Evolutionary conservation across 139 green algal species (phyloP).

Genomic region (Marvania coccoides): DNA sequence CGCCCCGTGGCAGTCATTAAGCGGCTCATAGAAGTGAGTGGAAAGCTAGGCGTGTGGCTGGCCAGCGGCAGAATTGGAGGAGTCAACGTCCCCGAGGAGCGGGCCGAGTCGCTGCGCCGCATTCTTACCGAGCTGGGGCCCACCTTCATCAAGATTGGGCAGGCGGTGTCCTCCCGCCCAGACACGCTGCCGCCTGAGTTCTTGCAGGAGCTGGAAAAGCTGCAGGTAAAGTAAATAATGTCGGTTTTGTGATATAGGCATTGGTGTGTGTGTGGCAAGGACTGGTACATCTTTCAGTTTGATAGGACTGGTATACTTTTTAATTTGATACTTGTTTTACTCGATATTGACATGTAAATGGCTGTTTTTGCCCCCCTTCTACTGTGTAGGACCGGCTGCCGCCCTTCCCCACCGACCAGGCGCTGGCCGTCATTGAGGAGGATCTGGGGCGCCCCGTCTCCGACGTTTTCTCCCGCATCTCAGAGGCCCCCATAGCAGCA

Average conservation of each 20-base stretch:
- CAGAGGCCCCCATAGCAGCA: slow-evolving; percentile 60
- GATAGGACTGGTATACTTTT: too few species aligned
- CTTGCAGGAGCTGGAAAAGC: slow-evolving; percentile 66
- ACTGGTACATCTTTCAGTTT: too few species aligned
- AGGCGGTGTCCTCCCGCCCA: slow-evolving; percentile 43
- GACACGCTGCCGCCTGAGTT: slow-evolving; percentile 75
- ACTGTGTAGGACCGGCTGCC: slow-evolving; percentile 80
- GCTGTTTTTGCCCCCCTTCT: neutral
- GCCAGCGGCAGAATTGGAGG: slow-evolving; percentile 6
- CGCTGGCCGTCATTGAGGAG: slow-evolving; percentile 47
- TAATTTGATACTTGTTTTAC: too few species aligned
- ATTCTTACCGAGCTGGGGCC: slow-evolving; percentile 68
- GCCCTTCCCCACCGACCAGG: slow-evolving; percentile 51
- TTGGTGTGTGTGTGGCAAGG: too few species aligned
- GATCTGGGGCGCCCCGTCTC: slow-evolving; percentile 47
- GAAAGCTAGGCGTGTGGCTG: slow-evolving; percentile 6
- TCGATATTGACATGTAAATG: neutral
- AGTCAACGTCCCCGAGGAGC: neutral
- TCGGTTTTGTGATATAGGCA: too few species aligned
- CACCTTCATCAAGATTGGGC: slow-evolving; percentile 85
- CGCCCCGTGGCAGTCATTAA: slow-evolving; percentile 51
- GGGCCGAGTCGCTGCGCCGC: slow-evolving; percentile 32
- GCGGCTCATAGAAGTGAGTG: slow-evolving; percentile 39
- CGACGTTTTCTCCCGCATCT: slow-evolving; percentile 58
- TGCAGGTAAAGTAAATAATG: too few species aligned